phyloP scores from a whole-genome alignment of 805 yeast species.

The Wickerhamomyces canadensis region DNA sequence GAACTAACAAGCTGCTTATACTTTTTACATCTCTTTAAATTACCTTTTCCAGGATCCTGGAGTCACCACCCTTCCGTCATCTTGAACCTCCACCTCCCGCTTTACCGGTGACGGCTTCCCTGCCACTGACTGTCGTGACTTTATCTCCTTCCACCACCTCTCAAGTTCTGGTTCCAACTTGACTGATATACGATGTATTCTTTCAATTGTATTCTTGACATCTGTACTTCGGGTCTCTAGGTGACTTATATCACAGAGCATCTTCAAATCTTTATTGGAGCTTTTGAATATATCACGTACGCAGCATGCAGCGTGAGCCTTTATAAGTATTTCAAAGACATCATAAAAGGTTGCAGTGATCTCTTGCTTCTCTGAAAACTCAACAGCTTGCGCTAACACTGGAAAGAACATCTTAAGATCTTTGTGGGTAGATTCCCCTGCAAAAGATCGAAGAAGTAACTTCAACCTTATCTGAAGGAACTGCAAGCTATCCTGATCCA shows the following conservation, averaged over 20 bases:
- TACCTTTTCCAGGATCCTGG: slow-evolving; percentile 1
- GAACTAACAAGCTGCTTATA: too few species aligned
- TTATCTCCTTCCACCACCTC: neutral
- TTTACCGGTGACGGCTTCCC: neutral
- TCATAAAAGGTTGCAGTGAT: slow-evolving; percentile 25
- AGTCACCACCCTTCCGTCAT: neutral
- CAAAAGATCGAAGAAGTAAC: slow-evolving; percentile 16
- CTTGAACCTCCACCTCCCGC: neutral
- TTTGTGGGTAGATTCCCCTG: slow-evolving; percentile 20
- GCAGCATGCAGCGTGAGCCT: slow-evolving; percentile 30
- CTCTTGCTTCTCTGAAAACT: slow-evolving; percentile 15
- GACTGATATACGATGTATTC: neutral
- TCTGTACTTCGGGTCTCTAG: neutral
- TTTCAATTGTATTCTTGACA: neutral
- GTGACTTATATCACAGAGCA: neutral
- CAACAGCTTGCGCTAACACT: slow-evolving; percentile 31
- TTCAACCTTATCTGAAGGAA: slow-evolving; percentile 17
- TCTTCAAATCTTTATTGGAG: neutral
- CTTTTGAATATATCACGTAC: slow-evolving; percentile 27
- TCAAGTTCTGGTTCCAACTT: neutral
- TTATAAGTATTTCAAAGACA: neutral
- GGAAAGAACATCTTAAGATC: slow-evolving; percentile 30
- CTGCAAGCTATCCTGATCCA: slow-evolving; percentile 12
- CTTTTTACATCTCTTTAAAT: too few species aligned
- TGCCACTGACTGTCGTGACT: neutral